These are phyloP conservation scores for Cryptosporidium viatorum DNA, from an alignment of 169 alveolate species.

Conservation along the genomic window DNA sequence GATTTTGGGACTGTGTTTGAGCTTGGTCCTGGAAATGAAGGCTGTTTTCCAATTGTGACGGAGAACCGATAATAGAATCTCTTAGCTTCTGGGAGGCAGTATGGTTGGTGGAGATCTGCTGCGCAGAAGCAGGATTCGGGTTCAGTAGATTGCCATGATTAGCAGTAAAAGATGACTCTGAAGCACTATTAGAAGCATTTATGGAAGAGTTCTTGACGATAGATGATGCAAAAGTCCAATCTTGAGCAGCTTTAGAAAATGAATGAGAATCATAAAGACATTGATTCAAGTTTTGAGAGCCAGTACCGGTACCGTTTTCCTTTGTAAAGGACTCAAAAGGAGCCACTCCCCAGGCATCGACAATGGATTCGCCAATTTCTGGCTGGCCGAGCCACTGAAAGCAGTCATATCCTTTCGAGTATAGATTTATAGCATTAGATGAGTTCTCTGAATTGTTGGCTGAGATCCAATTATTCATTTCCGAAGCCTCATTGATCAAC, in stretches of 20 bases:
- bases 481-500: slow-evolving; percentile 6
- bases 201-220: background rate
- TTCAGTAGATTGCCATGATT: background rate
- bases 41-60: background rate
- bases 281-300: background rate
- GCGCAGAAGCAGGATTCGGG: background rate
- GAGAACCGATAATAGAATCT: background rate
- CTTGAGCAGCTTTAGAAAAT: background rate
- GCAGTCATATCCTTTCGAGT: background rate
- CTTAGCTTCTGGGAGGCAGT: background rate
- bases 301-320: background rate
- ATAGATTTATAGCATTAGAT: background rate
- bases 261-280: slow-evolving; percentile 1
- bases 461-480: background rate
- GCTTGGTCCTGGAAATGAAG: background rate
- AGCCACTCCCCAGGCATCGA: slow-evolving; percentile 8
- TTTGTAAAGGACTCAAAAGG: background rate
- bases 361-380: background rate
- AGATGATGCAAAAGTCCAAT: background rate
- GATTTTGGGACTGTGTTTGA: background rate
- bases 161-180: background rate
- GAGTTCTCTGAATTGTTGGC: background rate
- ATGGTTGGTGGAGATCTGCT: background rate
- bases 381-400: slow-evolving; percentile 27
- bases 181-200: background rate